These are phyloP conservation scores for Pholiota conissans DNA, from an alignment of 768 basidiomycete genomes.

Conservation along the genomic window DNA sequence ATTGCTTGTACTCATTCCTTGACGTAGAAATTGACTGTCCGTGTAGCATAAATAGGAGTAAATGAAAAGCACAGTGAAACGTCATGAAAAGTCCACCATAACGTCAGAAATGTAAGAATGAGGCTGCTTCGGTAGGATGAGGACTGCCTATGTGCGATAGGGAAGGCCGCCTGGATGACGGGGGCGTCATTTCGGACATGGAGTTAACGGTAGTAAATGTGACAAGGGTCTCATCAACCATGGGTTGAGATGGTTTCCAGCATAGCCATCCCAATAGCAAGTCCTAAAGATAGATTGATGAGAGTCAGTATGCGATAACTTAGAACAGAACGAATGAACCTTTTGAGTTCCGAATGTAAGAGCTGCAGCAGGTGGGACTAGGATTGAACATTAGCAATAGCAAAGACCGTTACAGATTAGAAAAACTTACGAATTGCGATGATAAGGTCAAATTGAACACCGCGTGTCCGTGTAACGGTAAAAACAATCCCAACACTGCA, in stretches of 20 bases:
- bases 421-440: constrained; percentile 25
- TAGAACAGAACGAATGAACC: constrained; percentile 11
- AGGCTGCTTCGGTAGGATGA: constrained; percentile 4
- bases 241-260: constrained; percentile 5
- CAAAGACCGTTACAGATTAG: neutral
- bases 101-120: constrained; percentile 13
- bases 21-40: neutral
- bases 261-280: constrained; percentile 17
- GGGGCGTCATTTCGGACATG: constrained; percentile 1
- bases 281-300: constrained; percentile 13
- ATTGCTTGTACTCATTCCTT: neutral
- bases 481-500: constrained; percentile 29
- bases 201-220: constrained; percentile 16
- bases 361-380: constrained; percentile 28
- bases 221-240: constrained; percentile 5
- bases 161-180: neutral
- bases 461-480: constrained; percentile 19
- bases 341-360: constrained; percentile 30
- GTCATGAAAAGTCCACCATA: neutral
- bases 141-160: neutral
- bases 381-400: neutral
- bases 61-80: neutral
- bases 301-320: neutral
- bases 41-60: neutral
- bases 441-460: constrained; percentile 29